These are phyloP conservation scores for Xylaria sp. DNA, from an alignment of 2,329 filamentous ascomycete species.

Conservation along the genomic window DNA sequence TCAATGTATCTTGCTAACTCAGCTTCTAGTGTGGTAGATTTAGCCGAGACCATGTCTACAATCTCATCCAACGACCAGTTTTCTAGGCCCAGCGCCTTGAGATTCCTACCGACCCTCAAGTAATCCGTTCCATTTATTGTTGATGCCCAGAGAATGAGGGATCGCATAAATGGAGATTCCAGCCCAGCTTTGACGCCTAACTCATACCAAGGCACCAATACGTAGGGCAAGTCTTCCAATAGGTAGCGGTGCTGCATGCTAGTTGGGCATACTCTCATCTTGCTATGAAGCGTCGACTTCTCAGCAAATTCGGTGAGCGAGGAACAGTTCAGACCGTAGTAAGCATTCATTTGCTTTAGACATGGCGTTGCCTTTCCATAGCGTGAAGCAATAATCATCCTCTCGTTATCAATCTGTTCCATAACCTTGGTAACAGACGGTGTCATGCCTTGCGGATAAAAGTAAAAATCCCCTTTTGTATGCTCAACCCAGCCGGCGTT, in stretches of 20 bases:
- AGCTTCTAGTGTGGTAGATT: too few species aligned
- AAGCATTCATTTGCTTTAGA: conserved; percentile 34
- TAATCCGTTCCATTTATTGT: conserved; percentile 35
- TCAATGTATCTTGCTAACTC: too few species aligned
- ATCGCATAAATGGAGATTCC: conserved; percentile 32
- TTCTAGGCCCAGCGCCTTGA: conserved; percentile 12
- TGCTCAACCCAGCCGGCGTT: conserved; percentile 38
- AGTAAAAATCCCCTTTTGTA: conserved; percentile 37
- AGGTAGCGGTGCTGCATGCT: conserved; percentile 35
- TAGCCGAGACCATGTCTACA: too few species aligned
- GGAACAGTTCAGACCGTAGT: conserved; percentile 26
- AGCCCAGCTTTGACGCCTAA: conserved; percentile 34
- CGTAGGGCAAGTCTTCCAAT: conserved; percentile 34
- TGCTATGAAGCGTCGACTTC: conserved; percentile 30
- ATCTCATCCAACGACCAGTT: too few species aligned
- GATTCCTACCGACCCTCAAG: conserved; percentile 27
- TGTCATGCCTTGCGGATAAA: conserved; percentile 37
- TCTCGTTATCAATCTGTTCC: conserved; percentile 34
- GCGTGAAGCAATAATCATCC: conserved; percentile 28
- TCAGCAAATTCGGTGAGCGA: conserved; percentile 32
- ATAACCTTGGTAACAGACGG: conserved; percentile 36
- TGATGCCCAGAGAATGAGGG: conserved; percentile 36
- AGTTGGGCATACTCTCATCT: conserved; percentile 36
- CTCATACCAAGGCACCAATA: conserved; percentile 39
- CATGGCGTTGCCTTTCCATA: conserved; percentile 24